phyloP scores from a whole-genome alignment of 2,329 filamentous ascomycete species.

The Bipolaris cookei region DNA sequence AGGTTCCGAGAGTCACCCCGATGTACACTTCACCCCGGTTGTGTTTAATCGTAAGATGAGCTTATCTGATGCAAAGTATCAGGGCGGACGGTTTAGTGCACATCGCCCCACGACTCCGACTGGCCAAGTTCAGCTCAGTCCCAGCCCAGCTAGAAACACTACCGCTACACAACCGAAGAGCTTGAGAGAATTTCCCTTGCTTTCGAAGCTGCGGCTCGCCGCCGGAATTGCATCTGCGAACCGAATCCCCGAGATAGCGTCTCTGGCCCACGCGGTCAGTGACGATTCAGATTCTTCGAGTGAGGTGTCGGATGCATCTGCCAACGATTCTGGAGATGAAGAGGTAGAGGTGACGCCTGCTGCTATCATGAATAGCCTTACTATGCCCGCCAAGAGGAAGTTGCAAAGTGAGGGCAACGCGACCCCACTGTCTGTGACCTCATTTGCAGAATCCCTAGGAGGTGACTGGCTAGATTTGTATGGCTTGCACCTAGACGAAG shows the following conservation, averaged over 20 bases:
- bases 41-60: constrained; percentile 58
- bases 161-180: constrained; percentile 25
- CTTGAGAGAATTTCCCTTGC: constrained; percentile 36
- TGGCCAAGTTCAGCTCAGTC: constrained; percentile 11
- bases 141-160: constrained; percentile 3
- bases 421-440: constrained; percentile 45
- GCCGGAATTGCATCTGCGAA: constrained; percentile 34
- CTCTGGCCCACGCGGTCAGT: constrained; percentile 25
- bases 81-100: constrained; percentile 54
- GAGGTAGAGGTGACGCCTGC: constrained; percentile 20
- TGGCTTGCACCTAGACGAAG: constrained; percentile 40
- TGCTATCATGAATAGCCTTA: constrained; percentile 25
- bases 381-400: constrained; percentile 41
- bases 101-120: constrained; percentile 4
- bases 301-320: constrained; percentile 32
- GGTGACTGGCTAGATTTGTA: constrained; percentile 35
- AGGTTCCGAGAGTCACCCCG: constrained; percentile 25
- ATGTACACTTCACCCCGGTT: constrained; percentile 60
- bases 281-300: constrained; percentile 39
- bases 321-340: constrained; percentile 32
- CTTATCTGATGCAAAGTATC: constrained; percentile 61
- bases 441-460: constrained; percentile 44
- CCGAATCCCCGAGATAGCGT: constrained; percentile 24
- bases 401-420: constrained; percentile 45
- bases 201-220: constrained; percentile 42